These are phyloP conservation scores for Ramaria sp. DNA, from an alignment of 768 basidiomycete species.

Conservation along the genomic window DNA sequence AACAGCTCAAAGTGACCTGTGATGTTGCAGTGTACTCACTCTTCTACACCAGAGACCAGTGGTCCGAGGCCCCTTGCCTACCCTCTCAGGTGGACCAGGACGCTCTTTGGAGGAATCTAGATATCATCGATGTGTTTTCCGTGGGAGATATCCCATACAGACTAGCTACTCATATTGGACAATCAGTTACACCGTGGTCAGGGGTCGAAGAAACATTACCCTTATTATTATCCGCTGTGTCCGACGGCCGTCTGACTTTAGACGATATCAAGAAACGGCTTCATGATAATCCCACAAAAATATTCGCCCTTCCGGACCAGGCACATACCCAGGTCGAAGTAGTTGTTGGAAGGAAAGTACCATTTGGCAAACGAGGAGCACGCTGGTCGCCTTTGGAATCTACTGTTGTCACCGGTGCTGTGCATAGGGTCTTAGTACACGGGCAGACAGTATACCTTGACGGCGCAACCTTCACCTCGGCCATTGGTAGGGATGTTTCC, in stretches of 20 bases:
- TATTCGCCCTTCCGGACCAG: slow-evolving; percentile 87
- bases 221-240: slow-evolving; percentile 77
- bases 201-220: slow-evolving; percentile 85
- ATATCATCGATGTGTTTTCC: slow-evolving; percentile 83
- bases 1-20: slow-evolving; percentile 89
- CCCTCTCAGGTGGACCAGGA: slow-evolving; percentile 71
- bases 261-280: slow-evolving; percentile 75
- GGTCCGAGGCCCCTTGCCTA: slow-evolving; percentile 50
- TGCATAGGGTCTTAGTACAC: slow-evolving; percentile 88
- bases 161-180: slow-evolving; percentile 51
- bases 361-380: slow-evolving; percentile 37
- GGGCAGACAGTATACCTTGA: slow-evolving; percentile 86
- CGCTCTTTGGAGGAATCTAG: slow-evolving; percentile 77
- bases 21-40: slow-evolving; percentile 88
- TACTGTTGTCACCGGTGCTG: slow-evolving; percentile 50
- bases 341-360: slow-evolving; percentile 65
- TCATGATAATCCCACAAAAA: slow-evolving; percentile 85
- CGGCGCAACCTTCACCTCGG: slow-evolving; percentile 51
- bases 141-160: slow-evolving; percentile 78
- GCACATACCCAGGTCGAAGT: slow-evolving; percentile 85
- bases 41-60: slow-evolving; percentile 76
- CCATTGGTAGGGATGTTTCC: slow-evolving; percentile 67
- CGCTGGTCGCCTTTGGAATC: slow-evolving; percentile 82
- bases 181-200: slow-evolving; percentile 54
- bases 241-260: slow-evolving; percentile 66